These are phyloP conservation scores for Candida sanyaensis DNA, from an alignment of 1,139 yeast genomes.

Conservation along the genomic window DNA sequence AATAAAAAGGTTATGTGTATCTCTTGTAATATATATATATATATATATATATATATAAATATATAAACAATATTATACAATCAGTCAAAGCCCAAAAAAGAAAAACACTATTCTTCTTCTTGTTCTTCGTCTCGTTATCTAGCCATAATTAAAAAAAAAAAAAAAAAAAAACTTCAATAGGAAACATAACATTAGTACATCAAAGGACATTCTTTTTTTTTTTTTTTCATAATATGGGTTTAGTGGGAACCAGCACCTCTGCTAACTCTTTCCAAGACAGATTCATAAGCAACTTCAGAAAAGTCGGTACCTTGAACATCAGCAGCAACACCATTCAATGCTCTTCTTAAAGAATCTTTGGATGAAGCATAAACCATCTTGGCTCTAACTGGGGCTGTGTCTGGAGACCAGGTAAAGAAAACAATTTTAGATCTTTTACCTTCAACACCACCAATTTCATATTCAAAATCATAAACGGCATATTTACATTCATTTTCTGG, in stretches of 20 bases:
- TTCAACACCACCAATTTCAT: slow-evolving; percentile 85
- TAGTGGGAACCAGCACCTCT: slow-evolving; percentile 24
- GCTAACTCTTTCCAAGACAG: slow-evolving; percentile 87
- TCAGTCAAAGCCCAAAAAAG: neutral
- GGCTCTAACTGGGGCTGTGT: slow-evolving; percentile 89
- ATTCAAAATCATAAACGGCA: slow-evolving; percentile 96
- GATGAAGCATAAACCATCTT: slow-evolving; percentile 99
- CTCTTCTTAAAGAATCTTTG: slow-evolving; percentile 96
- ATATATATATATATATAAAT: no score
- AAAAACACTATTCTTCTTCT: neutral
- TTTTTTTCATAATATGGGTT: neutral
- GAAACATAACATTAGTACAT: neutral
- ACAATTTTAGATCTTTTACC: slow-evolving; percentile 96
- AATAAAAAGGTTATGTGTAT: neutral
- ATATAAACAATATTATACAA: no score
- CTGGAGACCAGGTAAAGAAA: slow-evolving; percentile 97
- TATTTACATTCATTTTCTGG: slow-evolving; percentile 97
- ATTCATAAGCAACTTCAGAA: slow-evolving; percentile 92
- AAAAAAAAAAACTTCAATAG: neutral
- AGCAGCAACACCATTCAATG: slow-evolving; percentile 89
- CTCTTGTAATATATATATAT: neutral
- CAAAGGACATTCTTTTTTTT: neutral
- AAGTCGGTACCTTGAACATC: slow-evolving; percentile 98
- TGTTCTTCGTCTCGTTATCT: no score
- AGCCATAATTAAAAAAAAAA: neutral